Base-by-base conservation (phyloP, 2,329 filamentous ascomycete species). In the Coniochaeta sp. region DNA sequence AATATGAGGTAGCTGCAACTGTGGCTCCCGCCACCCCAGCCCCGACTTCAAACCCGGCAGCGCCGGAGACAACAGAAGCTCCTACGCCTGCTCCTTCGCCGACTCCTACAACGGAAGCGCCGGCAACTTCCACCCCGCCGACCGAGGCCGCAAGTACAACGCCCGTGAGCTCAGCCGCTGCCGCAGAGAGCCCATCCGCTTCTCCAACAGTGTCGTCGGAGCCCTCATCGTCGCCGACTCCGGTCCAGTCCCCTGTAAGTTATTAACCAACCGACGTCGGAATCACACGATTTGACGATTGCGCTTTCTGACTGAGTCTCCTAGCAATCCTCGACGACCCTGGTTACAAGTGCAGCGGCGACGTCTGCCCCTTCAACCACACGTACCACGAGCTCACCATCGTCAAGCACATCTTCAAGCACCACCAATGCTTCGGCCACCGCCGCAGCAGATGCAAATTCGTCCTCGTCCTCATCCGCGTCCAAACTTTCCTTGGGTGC, bases 401-500 rank as follows among this genome's bases (percentile, higher is more conserved):
- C 54, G 19, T 28, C 31, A 24, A 22, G 16, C 16, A 38, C 28
- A 36, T 34, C 54, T 22, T 36, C 54, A 16, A 36, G 31, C 22
- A 57, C 54, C 31, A 38, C 8, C 54, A 34, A 31, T 28, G 28
- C 54, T 22, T 28, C 28, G 3, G 34, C 34, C 7, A 17, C 54
- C 54, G 6, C n/a, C 34, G 34, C 17, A 22, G 54, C 54, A 6
- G 52, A 34, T 36, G 28, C 54, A 24, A 57, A 57, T 26, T 22
- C 36, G 14, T 38, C 54, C 8, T 22, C 22, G 17, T 36, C 54
- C 7, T 22, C 22, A 17, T 19, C 54, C 17, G n/a, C 31, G 9
- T 26, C 52, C 5, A 38, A 36, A 5, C 70, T 81, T n/a, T 74
- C 75, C 3, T 69, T 73, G 3, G 75, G 74, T 7, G 79, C 76